Percentiles rank a stretch among this genome's conserved stretches.
Evolutionary conservation across 106 monocot genomes (phyloP).

Genomic region (Iris macrosiphon): DNA sequence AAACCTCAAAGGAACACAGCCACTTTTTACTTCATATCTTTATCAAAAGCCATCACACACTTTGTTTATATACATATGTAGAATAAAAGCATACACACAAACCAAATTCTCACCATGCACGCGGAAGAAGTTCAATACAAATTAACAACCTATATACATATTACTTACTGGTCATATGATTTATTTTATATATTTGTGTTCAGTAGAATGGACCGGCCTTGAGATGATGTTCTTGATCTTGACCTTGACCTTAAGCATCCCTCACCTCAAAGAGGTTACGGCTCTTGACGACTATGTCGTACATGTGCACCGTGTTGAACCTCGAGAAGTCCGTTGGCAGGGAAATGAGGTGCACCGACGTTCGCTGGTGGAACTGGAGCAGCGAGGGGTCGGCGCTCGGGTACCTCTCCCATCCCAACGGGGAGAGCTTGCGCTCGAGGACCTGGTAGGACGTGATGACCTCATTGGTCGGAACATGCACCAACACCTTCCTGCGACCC

Average conservation of each 20-base stretch:
- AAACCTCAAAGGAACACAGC: too few species aligned
- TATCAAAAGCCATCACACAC: too few species aligned
- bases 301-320: constrained; percentile 60
- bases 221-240: not conserved
- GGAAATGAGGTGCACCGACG: constrained; percentile 59
- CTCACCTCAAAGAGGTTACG: constrained; percentile 72
- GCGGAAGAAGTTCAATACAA: too few species aligned
- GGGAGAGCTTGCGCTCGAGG: constrained; percentile 35
- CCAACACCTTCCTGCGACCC: constrained; percentile 36
- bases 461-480: constrained; percentile 47
- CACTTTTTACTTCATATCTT: too few species aligned
- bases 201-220: too few species aligned
- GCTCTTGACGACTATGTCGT: constrained; percentile 72
- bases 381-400: constrained; percentile 17
- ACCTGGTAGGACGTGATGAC: constrained; percentile 49
- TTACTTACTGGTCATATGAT: too few species aligned
- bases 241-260: constrained; percentile 13
- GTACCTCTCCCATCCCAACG: constrained; percentile 61
- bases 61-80: too few species aligned
- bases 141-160: too few species aligned
- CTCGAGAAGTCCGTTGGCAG: constrained; percentile 49
- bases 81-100: too few species aligned
- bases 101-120: too few species aligned
- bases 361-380: constrained; percentile 60
- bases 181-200: too few species aligned